phyloP scores from a whole-genome alignment of 2,329 filamentous ascomycete species.

The Epichloe brachyelytri region DNA sequence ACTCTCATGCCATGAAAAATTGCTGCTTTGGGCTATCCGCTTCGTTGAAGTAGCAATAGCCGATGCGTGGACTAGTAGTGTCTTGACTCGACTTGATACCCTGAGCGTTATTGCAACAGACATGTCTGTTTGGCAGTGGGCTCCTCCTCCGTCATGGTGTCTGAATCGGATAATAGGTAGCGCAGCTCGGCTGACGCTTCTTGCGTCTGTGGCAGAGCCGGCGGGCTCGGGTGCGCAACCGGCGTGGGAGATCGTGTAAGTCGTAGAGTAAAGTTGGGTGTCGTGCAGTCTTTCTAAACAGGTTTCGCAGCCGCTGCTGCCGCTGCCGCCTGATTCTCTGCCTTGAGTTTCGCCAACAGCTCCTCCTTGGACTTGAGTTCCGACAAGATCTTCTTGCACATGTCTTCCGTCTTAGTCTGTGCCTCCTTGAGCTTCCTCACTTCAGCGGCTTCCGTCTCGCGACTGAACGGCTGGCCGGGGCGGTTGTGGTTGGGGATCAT shows the following conservation, averaged over 20 bases:
- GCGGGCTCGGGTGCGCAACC: not conserved
- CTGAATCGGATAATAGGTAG: not conserved
- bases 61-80: too few relatives aligned
- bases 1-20: too few relatives aligned
- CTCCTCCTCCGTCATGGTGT: too few relatives aligned
- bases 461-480: slow-evolving; percentile 60
- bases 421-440: slow-evolving; percentile 50
- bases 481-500: slow-evolving; percentile 58
- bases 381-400: slow-evolving; percentile 44
- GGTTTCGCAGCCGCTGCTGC: slow-evolving; percentile 17
- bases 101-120: too few relatives aligned
- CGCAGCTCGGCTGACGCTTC: not conserved
- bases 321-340: slow-evolving; percentile 40
- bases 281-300: slow-evolving; percentile 13
- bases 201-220: not conserved
- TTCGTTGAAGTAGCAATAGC: too few relatives aligned
- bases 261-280: not conserved
- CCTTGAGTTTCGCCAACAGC: slow-evolving; percentile 46
- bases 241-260: not conserved
- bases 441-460: slow-evolving; percentile 54
- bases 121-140: too few relatives aligned
- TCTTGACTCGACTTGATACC: too few relatives aligned
- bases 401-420: slow-evolving; percentile 47
- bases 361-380: slow-evolving; percentile 54
- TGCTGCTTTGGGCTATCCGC: too few relatives aligned